Base-by-base conservation (phyloP, 116 monocot species). In the Papilionanthe hybrid region DNA sequence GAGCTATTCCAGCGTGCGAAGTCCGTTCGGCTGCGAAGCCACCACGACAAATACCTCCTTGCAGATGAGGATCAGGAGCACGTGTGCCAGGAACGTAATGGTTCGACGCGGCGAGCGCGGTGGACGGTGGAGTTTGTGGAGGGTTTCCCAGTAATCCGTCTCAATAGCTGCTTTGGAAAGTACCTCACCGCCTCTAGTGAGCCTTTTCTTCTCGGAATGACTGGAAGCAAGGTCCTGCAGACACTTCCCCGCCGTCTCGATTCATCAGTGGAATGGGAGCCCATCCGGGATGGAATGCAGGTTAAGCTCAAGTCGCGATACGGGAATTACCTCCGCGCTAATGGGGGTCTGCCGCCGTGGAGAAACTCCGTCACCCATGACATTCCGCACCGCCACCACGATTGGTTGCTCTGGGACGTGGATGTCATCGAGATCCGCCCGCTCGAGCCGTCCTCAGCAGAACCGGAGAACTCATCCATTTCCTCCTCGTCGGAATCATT, bases 331-430 rank as follows among this genome's bases (percentile, higher is more conserved):
- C 84, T 96, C 77, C 85, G 96, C 13, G 96, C 90, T 48, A 96
- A 96, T 75, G 85, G 86, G 9, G 92, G 92, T 7, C 80, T 91
- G 20, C 95, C 95, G 1, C 95, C 95, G 0, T 93, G 91, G 91
- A 79, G 96, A 47, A 96, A 93, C 82, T 91, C 93, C 44, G 84
- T 96, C 66, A 96, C 96, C 3, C 96, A 96, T 44, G 93, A 96
- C 81, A 81, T 91, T 47, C 93, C 93, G 29, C 89, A 89, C 45
- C 81, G 96, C 75, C 86, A 87, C 69, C 90, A 91, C 84, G 93
- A 93, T 55, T 96, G 95, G 95, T 74, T 96, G 10, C 81, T 96
- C 9, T 96, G 96, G 96, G 91, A 93, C 1, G 83, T 96, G 55
- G 90, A 93, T 10, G 78, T 91, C 69, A 82, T 95, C 23, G 90